phyloP scores from a whole-genome alignment of 2,329 filamentous ascomycete species.

The Trichoderma aggressivum region DNA sequence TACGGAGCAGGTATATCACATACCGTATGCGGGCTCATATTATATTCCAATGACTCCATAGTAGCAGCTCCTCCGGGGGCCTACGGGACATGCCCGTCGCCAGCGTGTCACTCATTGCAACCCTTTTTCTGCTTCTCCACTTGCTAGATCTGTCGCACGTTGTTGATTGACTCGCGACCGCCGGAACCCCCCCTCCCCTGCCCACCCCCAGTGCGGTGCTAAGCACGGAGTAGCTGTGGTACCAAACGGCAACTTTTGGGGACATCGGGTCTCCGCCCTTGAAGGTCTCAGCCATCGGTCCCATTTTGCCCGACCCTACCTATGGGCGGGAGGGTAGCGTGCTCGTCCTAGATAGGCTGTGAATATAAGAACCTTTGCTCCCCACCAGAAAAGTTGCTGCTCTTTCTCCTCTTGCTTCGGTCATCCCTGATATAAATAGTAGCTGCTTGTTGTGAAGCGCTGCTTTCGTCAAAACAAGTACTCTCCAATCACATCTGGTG shows the following conservation, averaged over 20 bases:
- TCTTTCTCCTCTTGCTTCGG: background rate
- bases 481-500: background rate
- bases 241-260: conserved; percentile 4
- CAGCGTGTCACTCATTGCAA: conserved; percentile 16
- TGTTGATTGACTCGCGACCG: conserved; percentile 18
- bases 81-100: conserved; percentile 11
- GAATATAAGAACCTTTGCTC: conserved; percentile 12
- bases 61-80: background rate
- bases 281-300: conserved; percentile 15
- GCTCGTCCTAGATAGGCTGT: background rate
- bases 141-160: conserved; percentile 17
- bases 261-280: background rate
- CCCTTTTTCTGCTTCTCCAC: conserved; percentile 12
- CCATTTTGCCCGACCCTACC: conserved; percentile 16
- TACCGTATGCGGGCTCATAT: background rate
- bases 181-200: conserved; percentile 11
- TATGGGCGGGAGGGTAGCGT: background rate
- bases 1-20: background rate
- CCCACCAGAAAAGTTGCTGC: background rate
- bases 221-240: background rate
- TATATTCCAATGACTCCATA: background rate
- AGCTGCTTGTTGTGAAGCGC: background rate
- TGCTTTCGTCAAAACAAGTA: background rate
- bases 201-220: conserved; percentile 6
- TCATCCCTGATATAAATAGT: background rate